Base-by-base conservation (phyloP, 345 rosid genomes). In the Heritiera fomes region DNA sequence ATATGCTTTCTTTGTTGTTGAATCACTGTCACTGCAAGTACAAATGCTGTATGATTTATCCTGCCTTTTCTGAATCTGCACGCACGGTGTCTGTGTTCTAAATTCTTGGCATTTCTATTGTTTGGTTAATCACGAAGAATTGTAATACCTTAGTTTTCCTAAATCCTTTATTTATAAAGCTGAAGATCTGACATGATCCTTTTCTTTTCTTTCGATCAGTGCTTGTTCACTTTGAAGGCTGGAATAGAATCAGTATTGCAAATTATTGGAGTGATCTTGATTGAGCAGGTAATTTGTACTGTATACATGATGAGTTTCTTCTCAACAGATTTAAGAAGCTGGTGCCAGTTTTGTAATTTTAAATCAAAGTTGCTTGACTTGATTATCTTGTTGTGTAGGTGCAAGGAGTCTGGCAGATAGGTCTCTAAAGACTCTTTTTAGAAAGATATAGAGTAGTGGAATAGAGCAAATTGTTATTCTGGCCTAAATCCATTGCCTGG, bases 401-500 rank as follows among this genome's bases (percentile, higher is more conserved):
- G 79, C 56, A 58, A 53, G 63, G 52, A 38, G 28, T 81, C 52
- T 53, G 18, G 11, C 34, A 55, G 11, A 68, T 30, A 76, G 78
- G 74, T 73, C 81, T 32, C 7, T 76, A 52, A 55, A 73, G 71
- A 43, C 50, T 30, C 28, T 5, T 49, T 79, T 47, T 11, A 20
- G 73, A 23, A 17, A 63, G 53, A 46, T 32, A 66, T 69, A 76
- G 40, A 32, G 71, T 30, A 12, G 80, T 64, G 45, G 85, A 66
- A 73, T 52, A 75, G 61, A 68, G 80, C 53, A 49, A 70, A 80
- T 60, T 77, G 77, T 73, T 89, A 82, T 64, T 85, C 94, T 93
- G 94, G 94, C 91, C 91, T 88, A 97, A 93, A 88, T 84, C 79
- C 82, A 82, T 71, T 83, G 75, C 86, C 82, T 85, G 47, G 85